phyloP scores from a whole-genome alignment of 2,329 filamentous ascomycete species.

The Penicillium sp. region DNA sequence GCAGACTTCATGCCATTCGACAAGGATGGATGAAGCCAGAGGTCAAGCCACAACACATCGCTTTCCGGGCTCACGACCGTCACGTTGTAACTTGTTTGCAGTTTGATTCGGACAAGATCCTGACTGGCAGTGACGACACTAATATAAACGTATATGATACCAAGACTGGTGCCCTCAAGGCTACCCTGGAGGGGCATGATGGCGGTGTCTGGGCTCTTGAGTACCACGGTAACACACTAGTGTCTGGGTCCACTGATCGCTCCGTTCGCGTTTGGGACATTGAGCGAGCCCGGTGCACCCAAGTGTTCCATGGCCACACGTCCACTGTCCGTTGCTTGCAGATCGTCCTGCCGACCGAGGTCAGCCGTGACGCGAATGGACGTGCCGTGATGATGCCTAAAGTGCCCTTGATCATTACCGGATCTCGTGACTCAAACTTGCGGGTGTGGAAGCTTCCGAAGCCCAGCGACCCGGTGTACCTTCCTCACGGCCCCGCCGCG shows the following conservation, averaged over 20 bases:
- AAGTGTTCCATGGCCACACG: slow-evolving; percentile 96
- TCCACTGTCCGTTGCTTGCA: slow-evolving; percentile 95
- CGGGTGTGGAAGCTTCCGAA: slow-evolving; percentile 92
- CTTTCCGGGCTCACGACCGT: slow-evolving; percentile 91
- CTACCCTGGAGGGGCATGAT: slow-evolving; percentile 87
- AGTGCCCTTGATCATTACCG: slow-evolving; percentile 94
- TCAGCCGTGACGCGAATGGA: slow-evolving; percentile 70
- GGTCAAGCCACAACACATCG: slow-evolving; percentile 83
- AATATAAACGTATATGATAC: slow-evolving; percentile 98
- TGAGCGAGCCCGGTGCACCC: slow-evolving; percentile 84
- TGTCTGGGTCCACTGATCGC: slow-evolving; percentile 93
- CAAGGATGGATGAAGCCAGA: slow-evolving; percentile 86
- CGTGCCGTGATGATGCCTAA: slow-evolving; percentile 84
- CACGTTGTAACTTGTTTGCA: slow-evolving; percentile 98
- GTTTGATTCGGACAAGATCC: slow-evolving; percentile 96
- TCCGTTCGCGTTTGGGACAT: slow-evolving; percentile 99
- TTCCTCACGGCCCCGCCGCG: slow-evolving; percentile 74
- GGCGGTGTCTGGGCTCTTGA: slow-evolving; percentile 97
- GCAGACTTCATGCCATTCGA: slow-evolving; percentile 85
- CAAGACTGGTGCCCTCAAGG: slow-evolving; percentile 82
- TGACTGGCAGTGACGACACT: slow-evolving; percentile 96
- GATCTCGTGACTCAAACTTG: slow-evolving; percentile 89
- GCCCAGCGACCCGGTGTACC: slow-evolving; percentile 72
- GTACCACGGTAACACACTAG: slow-evolving; percentile 91
- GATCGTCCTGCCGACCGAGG: slow-evolving; percentile 82